Evolutionary conservation across 2,329 filamentous ascomycete species (phyloP), one percentile per base, ranked within the genome.

Genomic region (Myrmaecium sp.): DNA sequence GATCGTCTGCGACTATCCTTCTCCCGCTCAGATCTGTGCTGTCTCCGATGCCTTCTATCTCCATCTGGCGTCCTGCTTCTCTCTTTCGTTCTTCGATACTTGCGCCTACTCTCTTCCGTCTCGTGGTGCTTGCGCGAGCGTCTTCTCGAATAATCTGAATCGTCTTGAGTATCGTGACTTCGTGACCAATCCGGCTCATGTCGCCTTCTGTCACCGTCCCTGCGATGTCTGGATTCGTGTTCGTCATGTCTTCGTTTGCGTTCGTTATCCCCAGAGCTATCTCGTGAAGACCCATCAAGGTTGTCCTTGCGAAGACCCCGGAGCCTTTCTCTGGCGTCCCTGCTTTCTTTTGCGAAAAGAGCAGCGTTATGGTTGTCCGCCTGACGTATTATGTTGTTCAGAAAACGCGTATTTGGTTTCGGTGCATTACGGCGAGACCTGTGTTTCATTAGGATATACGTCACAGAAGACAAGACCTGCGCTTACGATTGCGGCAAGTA

Each of bases 291-390:
- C 8, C 18, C 11, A n/a, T n/a, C n/a, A n/a, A n/a, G n/a, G n/a
- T n/a, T n/a, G n/a, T n/a, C n/a, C 9, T 34, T 27, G 22, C 47
- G 34, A 35, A 53, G 40, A n/a, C 32, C 25, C 22, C 67, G 66
- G 29, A 92, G 63, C 12, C 81, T 71, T 4, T 71, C 71, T 33
- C 65, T 64, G 0, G 82, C 73, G 37, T 95, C 84, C 25, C 77
- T 71, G 14, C 74, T 73, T 49, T 95, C 86, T 43, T 75, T 91
- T 1, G 78, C 80, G 11, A 82, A 68, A 16, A 95, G 60, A 1
- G 81, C 78, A 14, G 78, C 72, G 63, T 98, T 98, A 54, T 98
- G 86, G 28, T 55, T 76, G 40, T 91, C 78, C 6, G 82, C 91
- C 38, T 89, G 78, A 35, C 75, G 77, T 34, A 98, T 81, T 30